Evolutionary conservation across 768 basidiomycete genomes (phyloP), one percentile per base, ranked within the genome.

Genomic region (Lyophyllum shimeji): DNA sequence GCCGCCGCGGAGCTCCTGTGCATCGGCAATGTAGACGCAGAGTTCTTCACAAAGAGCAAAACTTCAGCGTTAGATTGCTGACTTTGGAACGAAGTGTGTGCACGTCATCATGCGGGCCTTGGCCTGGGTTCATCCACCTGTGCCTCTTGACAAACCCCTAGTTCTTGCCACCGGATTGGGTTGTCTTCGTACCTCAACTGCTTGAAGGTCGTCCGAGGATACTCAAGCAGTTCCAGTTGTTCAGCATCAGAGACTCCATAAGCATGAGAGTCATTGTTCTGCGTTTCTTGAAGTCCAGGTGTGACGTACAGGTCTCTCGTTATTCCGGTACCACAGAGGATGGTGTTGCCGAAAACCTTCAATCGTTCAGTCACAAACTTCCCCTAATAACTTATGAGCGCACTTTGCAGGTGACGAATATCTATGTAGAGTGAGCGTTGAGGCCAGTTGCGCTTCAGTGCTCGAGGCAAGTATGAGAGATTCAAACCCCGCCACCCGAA

Each of bases 151-250:
- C 43, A 50, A 20, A 55, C 40, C 5, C 48, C 31, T 15, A 49
- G 48, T 24, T 55, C 54, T 33, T 46, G 44, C 46, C 34, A 55
- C 7, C 54, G 46, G 13, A 42, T 31, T n/a, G n/a, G n/a, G 13
- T 50, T 31, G 9, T 44, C 43, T 11, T 45, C 48, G 7, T n/a
- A 44, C 8, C 18, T 55, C 42, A 45, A 45, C 11, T 43, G 40
- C 42, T 47, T 43, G 24, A 55, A 49, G 47, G 33, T 44, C 3
- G 46, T 21, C n/a, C 45, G 20, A 17, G 46, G 55, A 27, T 56
- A 51, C 6, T 46, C 34, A 23, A 51, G n/a, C 24, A 52, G 29
- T 17, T 46, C 46, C n/a, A 27, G 17, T 20, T 31, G 1, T 31
- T 46, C 46, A 18, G 6, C 17, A 25, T 6, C 17, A 7, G 44